Evolutionary conservation across 139 green algal genomes (phyloP), one percentile per base, ranked within the genome.

Genomic region (Desmodesmus armatus): DNA sequence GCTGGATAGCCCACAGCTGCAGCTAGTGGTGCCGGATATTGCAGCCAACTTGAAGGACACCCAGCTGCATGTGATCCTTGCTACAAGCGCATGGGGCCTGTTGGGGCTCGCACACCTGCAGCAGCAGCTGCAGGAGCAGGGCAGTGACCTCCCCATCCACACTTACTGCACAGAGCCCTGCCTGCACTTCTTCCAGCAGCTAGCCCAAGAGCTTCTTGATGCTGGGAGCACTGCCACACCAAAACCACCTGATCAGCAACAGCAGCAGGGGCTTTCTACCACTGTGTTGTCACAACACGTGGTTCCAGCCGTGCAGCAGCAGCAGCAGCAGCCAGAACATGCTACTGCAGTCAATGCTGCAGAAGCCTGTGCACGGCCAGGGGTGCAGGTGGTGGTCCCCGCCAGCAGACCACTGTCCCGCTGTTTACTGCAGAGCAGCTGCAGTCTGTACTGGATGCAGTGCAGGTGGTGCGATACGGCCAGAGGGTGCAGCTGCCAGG

Each of bases 131-230:
- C 76, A 82, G 55, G 55, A 82, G 33, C 47, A 82, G n/a, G 76
- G 76, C 37, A 60, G 40, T 7, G 31, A 44, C 37, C 55, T 82
- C 31, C 76, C 76, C 4, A 27, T 82, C 37, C 76, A 82, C 17
- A 5, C 72, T 17, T 82, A 82, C 55, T 82, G 76, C 76, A 73
- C 76, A 3, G 76, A 82, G 31, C 76, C 76, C 2, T 67, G 62
- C 51, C 72, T 72, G 40, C 76, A 82, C 41, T 35, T 21, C 35
- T 82, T 82, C 55, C 55, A 72, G 76, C 76, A 82, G 21, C 37
- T 82, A 21, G 53, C 55, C 40, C n/a, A 23, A 7, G 76, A 82
- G 40, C 53, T 82, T 4, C 37, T 82, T 25, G 25, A 60, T 17
- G 76, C 55, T 63, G 41, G 41, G 41, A 62, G 19, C 37, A 25